Evolutionary conservation across 352 stramenopile species (phyloP), one percentile per base, ranked within the genome.

Genomic region (Thraustochytrium sp.): DNA sequence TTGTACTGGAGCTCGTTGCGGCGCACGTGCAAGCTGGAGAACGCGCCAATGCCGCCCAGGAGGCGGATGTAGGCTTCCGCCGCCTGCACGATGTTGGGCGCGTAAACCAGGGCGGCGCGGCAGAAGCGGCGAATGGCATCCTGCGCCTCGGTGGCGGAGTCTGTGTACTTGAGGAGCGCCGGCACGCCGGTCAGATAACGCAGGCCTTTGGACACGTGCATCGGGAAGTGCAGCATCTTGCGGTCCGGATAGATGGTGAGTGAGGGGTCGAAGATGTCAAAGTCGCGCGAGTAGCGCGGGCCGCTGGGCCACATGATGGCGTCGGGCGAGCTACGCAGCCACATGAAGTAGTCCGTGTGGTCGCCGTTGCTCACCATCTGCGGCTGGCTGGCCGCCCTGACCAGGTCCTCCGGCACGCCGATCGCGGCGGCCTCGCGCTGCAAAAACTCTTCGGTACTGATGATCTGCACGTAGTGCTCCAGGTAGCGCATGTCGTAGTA

Each of bases 371-470:
- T 78, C 55, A 82, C 42, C 11, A 46, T 21, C 59, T 82, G 38
- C 34, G 48, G 48, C 16, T 64, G 9, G 68, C 68, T 63, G 8
- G 68, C 68, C 16, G 64, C 61, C 18, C 5, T 3, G 8, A 82
- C 74, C 18, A 80, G 56, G 29, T 84, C n/a, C 31, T 76, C 34
- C 4, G 55, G 56, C 44, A 88, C 23, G n/a, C 59, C 55, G n/a
- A 42, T 87, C 82, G n/a, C 88, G 82, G 85, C 85, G 48, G 86
- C 87, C 87, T 95, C 90, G 40, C 42, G 59, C 63, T 89, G 34
- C 48, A 96, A 78, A 84, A 95, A 95, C 84, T 95, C 89, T 59
- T 93, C 87, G 78, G 90, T 93, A 0, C 77, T 88, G 72, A 95
- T 94, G 16, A 95, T 86, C 38, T 87, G 85, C n/a, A 95, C 76